These are phyloP conservation scores for Gossypium herbaceum DNA, from an alignment of 345 rosid species.

Conservation along the genomic window DNA sequence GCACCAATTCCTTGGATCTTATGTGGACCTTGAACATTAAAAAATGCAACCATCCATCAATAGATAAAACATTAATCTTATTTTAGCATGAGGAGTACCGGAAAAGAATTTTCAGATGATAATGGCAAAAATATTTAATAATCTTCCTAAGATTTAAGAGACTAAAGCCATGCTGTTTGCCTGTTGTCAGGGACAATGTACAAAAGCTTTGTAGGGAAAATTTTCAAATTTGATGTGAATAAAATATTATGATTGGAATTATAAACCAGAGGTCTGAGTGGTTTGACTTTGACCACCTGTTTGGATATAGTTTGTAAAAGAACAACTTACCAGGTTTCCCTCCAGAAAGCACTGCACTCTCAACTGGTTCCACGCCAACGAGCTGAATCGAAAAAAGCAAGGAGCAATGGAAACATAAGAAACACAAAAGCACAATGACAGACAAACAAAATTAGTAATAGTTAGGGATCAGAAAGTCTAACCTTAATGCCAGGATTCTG, in stretches of 20 bases:
- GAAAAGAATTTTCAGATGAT: background rate
- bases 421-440: background rate
- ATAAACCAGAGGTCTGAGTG: no score
- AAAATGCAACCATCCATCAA: background rate
- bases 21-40: conserved; percentile 41
- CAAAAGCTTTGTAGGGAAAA: background rate
- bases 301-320: no score
- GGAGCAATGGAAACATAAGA: conserved; percentile 11
- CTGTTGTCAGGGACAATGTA: background rate
- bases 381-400: conserved; percentile 31
- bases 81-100: background rate
- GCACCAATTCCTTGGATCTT: conserved; percentile 71
- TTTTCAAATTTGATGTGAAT: background rate
- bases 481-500: conserved; percentile 71
- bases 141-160: conserved; percentile 9
- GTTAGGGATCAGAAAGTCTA: conserved; percentile 11
- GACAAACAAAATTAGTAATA: conserved; percentile 1
- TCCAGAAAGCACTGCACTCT: conserved; percentile 52
- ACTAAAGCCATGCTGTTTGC: background rate
- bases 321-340: conserved; percentile 45
- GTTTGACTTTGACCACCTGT: no score
- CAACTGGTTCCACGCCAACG: conserved; percentile 50
- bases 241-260: no score
- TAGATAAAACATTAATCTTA: background rate
- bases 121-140: background rate